Evolutionary conservation across 1,284 basidiomycete genomes (phyloP), one percentile per base, ranked within the genome.

Genomic region (Fomitopsis betulina): DNA sequence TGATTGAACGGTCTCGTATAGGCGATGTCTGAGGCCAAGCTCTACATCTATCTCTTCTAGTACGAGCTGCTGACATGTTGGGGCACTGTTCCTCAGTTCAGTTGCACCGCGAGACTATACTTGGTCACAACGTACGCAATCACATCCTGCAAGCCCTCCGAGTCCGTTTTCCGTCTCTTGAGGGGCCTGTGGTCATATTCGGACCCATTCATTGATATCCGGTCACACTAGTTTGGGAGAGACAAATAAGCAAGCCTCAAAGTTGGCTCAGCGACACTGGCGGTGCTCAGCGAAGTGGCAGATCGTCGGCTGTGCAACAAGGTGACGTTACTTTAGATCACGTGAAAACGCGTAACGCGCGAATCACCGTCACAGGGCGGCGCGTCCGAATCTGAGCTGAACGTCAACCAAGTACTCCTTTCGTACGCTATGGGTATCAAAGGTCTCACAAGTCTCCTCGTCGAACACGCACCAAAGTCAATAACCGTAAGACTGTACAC

Each of bases 391-490:
- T 53, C 54, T 42, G 27, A 39, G 32, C 45, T 35, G 23, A 33
- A 23, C 49, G 30, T 35, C 49, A 3, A 33, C 39, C 13, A 37
- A 43, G 39, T 42, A 13, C 30, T 13, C 19, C 9, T n/a, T n/a
- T n/a, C 33, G 17, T 12, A 19, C 45, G 53, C 15, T 17, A 93
- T 92, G 90, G 92, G 91, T 75, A 94, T 94, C 77, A 94, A 94
- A 79, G 96, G 96, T 52, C 83, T 99, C 45, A 98, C 95, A 17
- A 90, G 84, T 19, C 83, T 99, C 49, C 82, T 99, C 60, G 86
- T 84, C 15, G 92, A 97, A 70, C 87, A 97, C 74, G 93, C 96
- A 3, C 96, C 96, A 0, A 84, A 80, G 55, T 79, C 91, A 5
- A 94, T 98, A 72, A 86, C 78, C 35, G 79, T 78, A 54, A 35